A percentile compares a stretch with the other conserved stretches of the same genome.
phyloP scores from a whole-genome alignment of 371 early-diverging fungal genomes.

The Sanchytrium tribonematis region DNA sequence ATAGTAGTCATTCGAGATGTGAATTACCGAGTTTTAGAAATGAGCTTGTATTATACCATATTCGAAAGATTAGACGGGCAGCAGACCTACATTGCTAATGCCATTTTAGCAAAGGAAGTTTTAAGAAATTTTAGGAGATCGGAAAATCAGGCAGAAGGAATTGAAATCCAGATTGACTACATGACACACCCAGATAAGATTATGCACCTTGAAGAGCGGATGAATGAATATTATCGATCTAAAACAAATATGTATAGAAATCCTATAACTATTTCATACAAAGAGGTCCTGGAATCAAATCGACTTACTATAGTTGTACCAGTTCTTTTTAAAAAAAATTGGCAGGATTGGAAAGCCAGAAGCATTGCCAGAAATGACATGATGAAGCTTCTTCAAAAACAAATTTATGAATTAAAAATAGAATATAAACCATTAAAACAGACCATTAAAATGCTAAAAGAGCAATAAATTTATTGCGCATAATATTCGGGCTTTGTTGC shows the following conservation, averaged over 20 bases:
- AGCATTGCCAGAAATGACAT: background rate
- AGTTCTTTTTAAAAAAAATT: background rate
- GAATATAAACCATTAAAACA: background rate
- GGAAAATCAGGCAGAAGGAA: too few relatives aligned
- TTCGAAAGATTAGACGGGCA: too few relatives aligned
- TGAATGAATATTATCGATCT: background rate
- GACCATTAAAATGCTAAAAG: background rate
- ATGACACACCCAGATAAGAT: too few relatives aligned
- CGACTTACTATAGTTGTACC: background rate
- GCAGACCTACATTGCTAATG: too few relatives aligned
- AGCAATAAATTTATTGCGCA: conserved; percentile 8
- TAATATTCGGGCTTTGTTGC: conserved; percentile 78
- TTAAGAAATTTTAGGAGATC: too few relatives aligned
- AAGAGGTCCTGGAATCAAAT: background rate
- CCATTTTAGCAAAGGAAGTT: too few relatives aligned
- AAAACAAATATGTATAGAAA: background rate
- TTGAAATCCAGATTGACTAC: too few relatives aligned
- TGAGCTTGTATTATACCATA: too few relatives aligned
- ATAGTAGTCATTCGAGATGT: conserved; percentile 1
- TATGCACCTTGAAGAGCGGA: background rate
- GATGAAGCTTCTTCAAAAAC: too few relatives aligned
- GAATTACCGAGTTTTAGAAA: background rate
- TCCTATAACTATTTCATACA: background rate
- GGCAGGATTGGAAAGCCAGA: background rate
- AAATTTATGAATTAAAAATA: background rate